Base-by-base conservation (phyloP, 768 basidiomycete species). In the Mycena crocata region DNA sequence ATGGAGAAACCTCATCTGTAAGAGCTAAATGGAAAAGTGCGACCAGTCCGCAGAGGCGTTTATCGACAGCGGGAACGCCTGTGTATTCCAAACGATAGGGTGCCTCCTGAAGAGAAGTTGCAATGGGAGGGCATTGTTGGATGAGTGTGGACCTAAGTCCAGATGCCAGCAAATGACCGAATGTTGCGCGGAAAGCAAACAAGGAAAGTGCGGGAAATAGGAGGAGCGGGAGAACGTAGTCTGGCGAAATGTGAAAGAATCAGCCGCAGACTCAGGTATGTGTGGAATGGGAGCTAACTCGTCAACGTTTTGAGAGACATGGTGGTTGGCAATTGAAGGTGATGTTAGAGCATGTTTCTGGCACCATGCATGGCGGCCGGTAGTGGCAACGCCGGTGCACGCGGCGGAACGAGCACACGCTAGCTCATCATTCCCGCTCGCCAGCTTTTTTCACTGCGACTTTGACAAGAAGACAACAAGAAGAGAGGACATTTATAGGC, bases 21-120 rank as follows among this genome's bases (percentile, higher is more conserved):
- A 87, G 77, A n/a, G 79, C 76, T 35, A 73, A 73, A 35, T 87
- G 82, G 74, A 88, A 89, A 73, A 87, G 81, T 0, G 74, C 67
- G 48, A 86, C 82, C 40, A 87, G 56, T 15, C 73, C 72, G 57
- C 87, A 89, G 12, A 89, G 71, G 13, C 62, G 8, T n/a, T 56
- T 42, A 65, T 89, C 85, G 30, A 82, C 31, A 5, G 48, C 46
- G 24, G 70, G 39, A 21, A 77, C 49, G 12, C 80, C 78, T 13
- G 83, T 85, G 70, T 85, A 85, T 2, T 72, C 56, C 24, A 86
- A 70, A 21, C 76, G 79, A 67, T 80, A 83, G 10, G 81, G 77
- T 23, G 69, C 62, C 31, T n/a, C 23, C 34, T 46, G n/a, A n/a
- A 26, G 9, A 66, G 67, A 57, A 50, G 35, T 46, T 61, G 21